These are phyloP conservation scores for Hyaloscypha bicolor DNA, from an alignment of 495 filamentous ascomycete genomes.

Conservation along the genomic window DNA sequence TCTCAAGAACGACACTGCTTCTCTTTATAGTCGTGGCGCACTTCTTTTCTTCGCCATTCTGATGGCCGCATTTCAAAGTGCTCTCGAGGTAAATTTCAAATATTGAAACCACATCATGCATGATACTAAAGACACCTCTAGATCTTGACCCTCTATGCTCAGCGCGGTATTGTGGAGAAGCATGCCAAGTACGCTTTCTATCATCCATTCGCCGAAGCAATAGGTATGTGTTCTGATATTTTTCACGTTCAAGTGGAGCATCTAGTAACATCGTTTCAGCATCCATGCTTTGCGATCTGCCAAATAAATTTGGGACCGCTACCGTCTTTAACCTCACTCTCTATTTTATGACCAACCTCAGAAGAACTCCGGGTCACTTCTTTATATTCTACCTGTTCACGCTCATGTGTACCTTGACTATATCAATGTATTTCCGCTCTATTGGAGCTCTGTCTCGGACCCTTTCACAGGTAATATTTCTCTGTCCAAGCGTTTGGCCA, in stretches of 20 bases:
- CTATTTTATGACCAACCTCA: slow-evolving; percentile 86
- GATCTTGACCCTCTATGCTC: slow-evolving; percentile 80
- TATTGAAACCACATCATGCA: neutral
- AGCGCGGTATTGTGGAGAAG: slow-evolving; percentile 92
- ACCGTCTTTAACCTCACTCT: slow-evolving; percentile 66
- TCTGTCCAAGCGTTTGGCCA: too few species aligned
- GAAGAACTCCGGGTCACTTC: slow-evolving; percentile 76
- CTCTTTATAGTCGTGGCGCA: slow-evolving; percentile 79
- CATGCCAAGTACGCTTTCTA: slow-evolving; percentile 90
- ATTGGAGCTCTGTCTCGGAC: slow-evolving; percentile 81
- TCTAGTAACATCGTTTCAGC: slow-evolving; percentile 42
- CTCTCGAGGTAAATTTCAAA: slow-evolving; percentile 61
- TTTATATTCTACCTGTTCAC: slow-evolving; percentile 79
- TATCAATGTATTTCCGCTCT: slow-evolving; percentile 82
- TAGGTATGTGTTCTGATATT: slow-evolving; percentile 35
- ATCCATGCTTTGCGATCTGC: slow-evolving; percentile 81
- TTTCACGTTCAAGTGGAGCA: neutral
- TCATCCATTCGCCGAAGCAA: slow-evolving; percentile 84
- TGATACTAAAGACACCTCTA: slow-evolving; percentile 10
- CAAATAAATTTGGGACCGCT: slow-evolving; percentile 50
- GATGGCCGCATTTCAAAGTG: slow-evolving; percentile 80
- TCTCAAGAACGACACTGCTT: slow-evolving; percentile 58
- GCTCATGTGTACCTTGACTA: slow-evolving; percentile 65
- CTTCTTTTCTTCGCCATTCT: slow-evolving; percentile 88
- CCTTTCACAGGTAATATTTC: slow-evolving; percentile 55